These are phyloP conservation scores for Saccharomycopsis schoenii DNA, from an alignment of 805 yeast species.

Conservation along the genomic window DNA sequence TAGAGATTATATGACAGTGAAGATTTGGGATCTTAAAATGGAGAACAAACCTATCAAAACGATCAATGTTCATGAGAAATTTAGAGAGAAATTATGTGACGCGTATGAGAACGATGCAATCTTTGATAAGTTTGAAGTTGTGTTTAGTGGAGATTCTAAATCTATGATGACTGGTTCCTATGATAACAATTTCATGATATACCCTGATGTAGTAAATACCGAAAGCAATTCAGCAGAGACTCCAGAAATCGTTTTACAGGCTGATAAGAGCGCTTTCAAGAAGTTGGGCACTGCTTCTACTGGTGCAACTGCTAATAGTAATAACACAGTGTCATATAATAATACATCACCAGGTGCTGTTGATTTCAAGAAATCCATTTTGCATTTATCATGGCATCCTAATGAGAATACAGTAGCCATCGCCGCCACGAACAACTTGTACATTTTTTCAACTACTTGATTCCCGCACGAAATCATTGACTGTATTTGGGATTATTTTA, in stretches of 20 bases:
- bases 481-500: background rate
- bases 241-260: constrained; percentile 77
- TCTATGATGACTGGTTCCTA: constrained; percentile 95
- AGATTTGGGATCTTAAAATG: constrained; percentile 98
- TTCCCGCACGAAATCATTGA: constrained; percentile 24
- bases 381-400: constrained; percentile 98
- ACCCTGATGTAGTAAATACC: constrained; percentile 60
- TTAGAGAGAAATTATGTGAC: constrained; percentile 88
- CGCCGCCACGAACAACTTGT: constrained; percentile 94
- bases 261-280: constrained; percentile 95
- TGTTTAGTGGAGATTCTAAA: constrained; percentile 84
- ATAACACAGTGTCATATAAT: constrained; percentile 26
- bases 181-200: constrained; percentile 93
- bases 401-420: constrained; percentile 92
- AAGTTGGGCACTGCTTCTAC: constrained; percentile 39
- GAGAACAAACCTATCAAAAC: constrained; percentile 91
- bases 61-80: constrained; percentile 89
- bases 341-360: constrained; percentile 35
- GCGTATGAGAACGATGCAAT: constrained; percentile 98
- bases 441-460: constrained; percentile 57
- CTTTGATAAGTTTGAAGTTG: constrained; percentile 96
- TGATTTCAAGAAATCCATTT: constrained; percentile 88
- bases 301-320: constrained; percentile 34
- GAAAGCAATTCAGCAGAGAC: constrained; percentile 24
- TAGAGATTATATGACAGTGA: constrained; percentile 94